Evolutionary conservation across 768 basidiomycete genomes (phyloP), one percentile per base, ranked within the genome.

Genomic region (Leccinum fibrillosum): DNA sequence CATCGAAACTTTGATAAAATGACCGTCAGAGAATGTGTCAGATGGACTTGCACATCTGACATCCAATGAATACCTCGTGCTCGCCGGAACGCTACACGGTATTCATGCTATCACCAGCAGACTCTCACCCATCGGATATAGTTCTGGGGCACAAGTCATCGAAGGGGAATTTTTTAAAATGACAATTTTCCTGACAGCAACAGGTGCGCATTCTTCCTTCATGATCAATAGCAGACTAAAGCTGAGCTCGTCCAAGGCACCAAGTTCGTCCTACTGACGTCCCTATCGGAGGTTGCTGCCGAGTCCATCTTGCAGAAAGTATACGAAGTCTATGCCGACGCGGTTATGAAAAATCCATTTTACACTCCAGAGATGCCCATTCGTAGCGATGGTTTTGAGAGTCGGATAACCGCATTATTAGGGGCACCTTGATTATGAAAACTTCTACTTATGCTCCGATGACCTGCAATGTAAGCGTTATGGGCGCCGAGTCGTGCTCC

Each of bases 331-430:
- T 99, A 98, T 71, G 82, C 95, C 1, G 97, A 98, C 69, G 86
- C 90, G 1, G 94, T 94, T 55, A 96, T 98, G 92, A 98, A 98
- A 79, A 98, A 98, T 69, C 97, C 97, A 1, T 99, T 99, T 74
- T 94, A 98, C 73, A 96, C 94, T 5, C 91, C 90, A n/a, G 97
- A 98, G 72, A 99, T 98, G 96, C 97, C 97, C 2, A 94, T 98
- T 63, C 85, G 97, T 49, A 93, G 81, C 47, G 92, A 94, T 64
- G 85, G 84, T 17, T 98, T 98, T 68, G 96, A 98, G 67, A 75
- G 75, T 55, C 82, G 86, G 48, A 84, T 92, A 53, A 75, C 80
- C 10, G 69, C 82, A 8, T 74, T 92, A 49, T 79, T 89, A 66
- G 86, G 85, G 12, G 75, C 57, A 28, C 72, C 75, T 23, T 60